phyloP scores from a whole-genome alignment of 2,329 filamentous ascomycete genomes.

The Pleomassaria siparia region DNA sequence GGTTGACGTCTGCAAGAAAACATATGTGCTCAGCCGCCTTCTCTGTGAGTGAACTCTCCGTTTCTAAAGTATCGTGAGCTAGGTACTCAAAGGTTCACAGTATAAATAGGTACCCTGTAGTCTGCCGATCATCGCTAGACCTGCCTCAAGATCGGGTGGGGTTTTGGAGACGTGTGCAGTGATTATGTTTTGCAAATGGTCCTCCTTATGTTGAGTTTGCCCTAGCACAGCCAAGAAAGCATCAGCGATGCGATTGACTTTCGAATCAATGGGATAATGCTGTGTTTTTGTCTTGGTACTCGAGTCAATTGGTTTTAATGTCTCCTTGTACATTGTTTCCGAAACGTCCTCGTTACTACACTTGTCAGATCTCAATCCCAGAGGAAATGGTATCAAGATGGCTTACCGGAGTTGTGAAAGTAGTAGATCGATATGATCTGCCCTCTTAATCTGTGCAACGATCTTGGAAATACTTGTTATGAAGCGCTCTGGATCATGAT shows the following conservation, averaged over 20 bases:
- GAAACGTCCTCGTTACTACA: constrained; percentile 83
- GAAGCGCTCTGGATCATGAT: constrained; percentile 87
- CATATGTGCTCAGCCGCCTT: constrained; percentile 94
- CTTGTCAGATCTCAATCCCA: constrained; percentile 7
- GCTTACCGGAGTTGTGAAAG: constrained; percentile 77
- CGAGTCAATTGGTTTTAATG: constrained; percentile 53
- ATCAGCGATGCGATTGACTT: constrained; percentile 88
- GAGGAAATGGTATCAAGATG: background rate
- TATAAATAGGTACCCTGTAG: constrained; percentile 53
- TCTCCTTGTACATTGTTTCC: constrained; percentile 90
- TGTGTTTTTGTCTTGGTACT: constrained; percentile 20
- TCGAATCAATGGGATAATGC: constrained; percentile 47
- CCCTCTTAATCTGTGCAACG: constrained; percentile 78
- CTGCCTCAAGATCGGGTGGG: constrained; percentile 86
- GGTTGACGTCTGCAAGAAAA: constrained; percentile 92
- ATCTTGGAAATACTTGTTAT: constrained; percentile 74
- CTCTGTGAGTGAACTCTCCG: constrained; percentile 66
- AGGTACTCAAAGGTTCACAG: background rate
- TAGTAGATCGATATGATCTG: constrained; percentile 85
- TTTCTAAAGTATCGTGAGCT: constrained; percentile 17
- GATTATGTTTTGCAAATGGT: constrained; percentile 83
- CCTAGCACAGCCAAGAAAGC: constrained; percentile 72
- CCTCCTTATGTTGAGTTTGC: constrained; percentile 54
- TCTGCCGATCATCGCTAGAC: constrained; percentile 74
- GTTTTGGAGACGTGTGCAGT: constrained; percentile 93